A percentile compares a stretch with the other conserved stretches of the same genome.
These are phyloP conservation scores for Plasmopara muralis DNA, from an alignment of 352 stramenopile species.

Conservation along the genomic window DNA sequence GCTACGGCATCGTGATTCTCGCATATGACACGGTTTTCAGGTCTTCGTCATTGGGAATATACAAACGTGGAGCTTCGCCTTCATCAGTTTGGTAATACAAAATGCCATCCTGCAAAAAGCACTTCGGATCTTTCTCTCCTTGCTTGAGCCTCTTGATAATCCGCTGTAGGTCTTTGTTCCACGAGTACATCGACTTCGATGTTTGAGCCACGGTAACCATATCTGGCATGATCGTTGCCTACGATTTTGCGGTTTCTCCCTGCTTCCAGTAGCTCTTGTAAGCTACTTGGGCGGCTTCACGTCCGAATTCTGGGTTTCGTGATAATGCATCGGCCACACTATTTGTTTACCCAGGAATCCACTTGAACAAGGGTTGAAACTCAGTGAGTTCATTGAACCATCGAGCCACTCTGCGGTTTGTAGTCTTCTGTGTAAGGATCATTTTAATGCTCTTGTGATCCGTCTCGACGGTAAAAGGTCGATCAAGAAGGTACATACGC, in stretches of 20 bases:
- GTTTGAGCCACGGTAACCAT: neutral
- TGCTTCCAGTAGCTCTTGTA: constrained; percentile 5
- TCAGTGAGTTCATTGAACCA: constrained; percentile 17
- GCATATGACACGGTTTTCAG: constrained; percentile 14
- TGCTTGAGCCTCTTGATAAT: constrained; percentile 2
- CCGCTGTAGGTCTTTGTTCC: neutral
- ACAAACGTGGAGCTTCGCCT: constrained; percentile 3
- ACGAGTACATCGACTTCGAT: neutral
- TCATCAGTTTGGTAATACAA: constrained; percentile 7
- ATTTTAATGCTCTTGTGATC: constrained; percentile 13
- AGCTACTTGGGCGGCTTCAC: constrained; percentile 8
- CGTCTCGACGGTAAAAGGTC: neutral
- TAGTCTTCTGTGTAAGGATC: constrained; percentile 18
- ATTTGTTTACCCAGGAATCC: constrained; percentile 7
- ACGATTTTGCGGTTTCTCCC: constrained; percentile 10
- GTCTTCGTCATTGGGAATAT: constrained; percentile 15
- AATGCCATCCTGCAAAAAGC: neutral
- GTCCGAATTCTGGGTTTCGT: constrained; percentile 5
- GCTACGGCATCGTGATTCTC: constrained; percentile 8
- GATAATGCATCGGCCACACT: constrained; percentile 4
- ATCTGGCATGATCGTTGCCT: neutral
- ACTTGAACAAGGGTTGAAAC: constrained; percentile 12
- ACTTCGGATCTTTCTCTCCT: neutral
- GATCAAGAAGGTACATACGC: constrained; percentile 11
- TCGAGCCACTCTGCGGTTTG: constrained; percentile 7